phyloP scores from a whole-genome alignment of 2,329 filamentous ascomycete species.

The Scytalidium sp. region DNA sequence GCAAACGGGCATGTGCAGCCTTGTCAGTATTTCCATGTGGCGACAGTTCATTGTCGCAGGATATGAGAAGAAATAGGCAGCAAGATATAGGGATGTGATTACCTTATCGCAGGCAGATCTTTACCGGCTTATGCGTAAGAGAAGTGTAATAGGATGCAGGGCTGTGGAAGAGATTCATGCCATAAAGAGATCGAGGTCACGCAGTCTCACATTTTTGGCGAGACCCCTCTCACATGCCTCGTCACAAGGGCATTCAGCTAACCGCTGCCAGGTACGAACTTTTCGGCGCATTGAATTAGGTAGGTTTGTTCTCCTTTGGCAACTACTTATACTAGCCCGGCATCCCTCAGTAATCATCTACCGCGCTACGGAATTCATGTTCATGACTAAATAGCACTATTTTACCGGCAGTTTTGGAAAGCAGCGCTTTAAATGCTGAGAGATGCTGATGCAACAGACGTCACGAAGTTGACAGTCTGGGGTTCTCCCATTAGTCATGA shows the following conservation, averaged over 20 bases:
- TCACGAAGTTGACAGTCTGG: neutral
- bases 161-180: neutral
- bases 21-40: neutral
- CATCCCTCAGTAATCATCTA: too few species aligned
- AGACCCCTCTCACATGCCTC: neutral
- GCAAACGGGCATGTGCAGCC: neutral
- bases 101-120: neutral
- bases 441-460: neutral
- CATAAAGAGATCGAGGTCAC: neutral
- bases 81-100: neutral
- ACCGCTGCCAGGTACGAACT: neutral
- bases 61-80: neutral
- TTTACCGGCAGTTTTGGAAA: neutral
- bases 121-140: neutral
- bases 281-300: too few species aligned
- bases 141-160: neutral
- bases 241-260: neutral
- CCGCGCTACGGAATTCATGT: too few species aligned
- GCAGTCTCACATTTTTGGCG: neutral
- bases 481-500: too few species aligned
- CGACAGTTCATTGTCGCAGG: neutral
- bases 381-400: too few species aligned
- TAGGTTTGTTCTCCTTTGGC: too few species aligned
- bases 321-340: too few species aligned
- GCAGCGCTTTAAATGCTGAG: neutral